Evolutionary conservation across 305 asterid genomes (phyloP), one percentile per base, ranked within the genome.

Genomic region (Plantago coronopus): DNA sequence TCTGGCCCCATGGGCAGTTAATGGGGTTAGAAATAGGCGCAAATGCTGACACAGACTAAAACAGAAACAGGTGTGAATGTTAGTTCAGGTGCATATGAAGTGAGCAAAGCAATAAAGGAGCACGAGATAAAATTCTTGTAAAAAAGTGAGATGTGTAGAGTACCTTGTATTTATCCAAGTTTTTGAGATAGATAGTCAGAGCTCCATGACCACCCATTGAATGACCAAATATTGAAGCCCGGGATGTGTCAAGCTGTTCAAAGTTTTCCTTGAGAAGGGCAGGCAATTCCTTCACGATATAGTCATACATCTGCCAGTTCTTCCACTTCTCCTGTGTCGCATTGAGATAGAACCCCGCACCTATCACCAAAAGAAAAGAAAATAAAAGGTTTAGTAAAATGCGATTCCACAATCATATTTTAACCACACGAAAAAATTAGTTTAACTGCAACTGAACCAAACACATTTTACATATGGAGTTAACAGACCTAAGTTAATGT

Each of bases 131-230:
- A 4, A 27, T 27, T 27, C 34, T 27, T 8, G 34, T 27, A 27
- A 27, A 27, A 27, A 7, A 34, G 12, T n/a, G 7, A 74, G 53
- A 53, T n/a, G n/a, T n/a, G 54, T 50, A 19, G 59, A 57, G 0
- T 76, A 93, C 97, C 97, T 87, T 93, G 83, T 89, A 93, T 74
- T 89, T 93, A 63, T 82, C 96, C 74, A 89, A 73, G 57, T 89
- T 89, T 72, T 87, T 93, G 18, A 93, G 77, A 85, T 89, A 93
- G 75, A 93, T 85, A 27, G 94, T 85, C 18, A 93, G 82, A 18
- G 97, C 99, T 69, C 99, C 99, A 72, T 93, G 99, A 45, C 99
- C 96, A 25, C 97, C 99, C 97, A 93, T 93, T 18, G 97, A 93
- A 70, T 93, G 99, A 47, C 99, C 99, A 68, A 45, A 87, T 71